phyloP scores from a whole-genome alignment of 1,139 yeast species.

The Arxiozyma bovina region DNA sequence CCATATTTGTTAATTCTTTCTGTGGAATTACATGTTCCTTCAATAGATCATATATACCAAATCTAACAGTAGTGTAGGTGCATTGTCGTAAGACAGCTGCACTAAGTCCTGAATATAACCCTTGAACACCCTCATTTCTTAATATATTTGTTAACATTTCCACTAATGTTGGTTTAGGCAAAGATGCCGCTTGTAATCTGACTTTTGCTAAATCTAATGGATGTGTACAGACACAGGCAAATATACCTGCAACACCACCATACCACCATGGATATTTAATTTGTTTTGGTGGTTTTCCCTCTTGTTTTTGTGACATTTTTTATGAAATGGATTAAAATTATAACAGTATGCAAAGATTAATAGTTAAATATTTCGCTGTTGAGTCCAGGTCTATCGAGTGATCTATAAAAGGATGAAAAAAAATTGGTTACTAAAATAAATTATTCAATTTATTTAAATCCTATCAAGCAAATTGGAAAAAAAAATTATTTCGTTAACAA shows the following conservation, averaged over 20 bases:
- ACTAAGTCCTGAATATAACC: slow-evolving; percentile 69
- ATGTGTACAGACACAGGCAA: slow-evolving; percentile 58
- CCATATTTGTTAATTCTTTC: slow-evolving; percentile 27
- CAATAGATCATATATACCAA: slow-evolving; percentile 71
- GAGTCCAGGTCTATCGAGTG: neutral
- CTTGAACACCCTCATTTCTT: slow-evolving; percentile 55
- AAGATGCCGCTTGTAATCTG: slow-evolving; percentile 58
- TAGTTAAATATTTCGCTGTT: neutral
- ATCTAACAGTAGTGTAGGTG: slow-evolving; percentile 77
- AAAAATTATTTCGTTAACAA: neutral
- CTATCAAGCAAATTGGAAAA: neutral
- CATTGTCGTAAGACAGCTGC: slow-evolving; percentile 82
- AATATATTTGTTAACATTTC: slow-evolving; percentile 55
- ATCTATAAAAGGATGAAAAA: neutral
- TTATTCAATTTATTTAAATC: neutral
- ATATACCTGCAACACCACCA: slow-evolving; percentile 61
- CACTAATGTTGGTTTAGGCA: slow-evolving; percentile 52
- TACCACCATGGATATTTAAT: slow-evolving; percentile 44
- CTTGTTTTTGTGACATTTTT: neutral
- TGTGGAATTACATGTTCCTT: slow-evolving; percentile 46
- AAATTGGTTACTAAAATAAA: too few relatives aligned
- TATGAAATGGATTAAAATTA: neutral
- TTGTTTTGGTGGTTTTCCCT: neutral
- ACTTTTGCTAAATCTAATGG: slow-evolving; percentile 81
- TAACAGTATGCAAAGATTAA: neutral